Base-by-base conservation (phyloP, 371 early-diverging fungal species). In the Mucor piriformis region DNA sequence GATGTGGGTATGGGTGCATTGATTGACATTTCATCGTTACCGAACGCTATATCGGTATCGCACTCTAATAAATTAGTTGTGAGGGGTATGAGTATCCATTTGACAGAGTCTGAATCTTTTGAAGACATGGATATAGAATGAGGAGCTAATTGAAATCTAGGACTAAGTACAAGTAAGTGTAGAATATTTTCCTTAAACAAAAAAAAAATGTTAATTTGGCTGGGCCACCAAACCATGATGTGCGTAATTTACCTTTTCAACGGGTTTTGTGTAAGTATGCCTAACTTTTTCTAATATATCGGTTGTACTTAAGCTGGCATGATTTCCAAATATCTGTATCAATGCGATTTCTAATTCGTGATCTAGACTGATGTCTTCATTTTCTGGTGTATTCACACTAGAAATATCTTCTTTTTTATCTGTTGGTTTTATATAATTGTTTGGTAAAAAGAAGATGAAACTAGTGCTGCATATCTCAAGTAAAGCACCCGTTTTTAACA, bases 391-490 rank as follows among this genome's bases (percentile, higher is more conserved):
- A 6, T 10, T 54, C 16, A 29, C 42, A 18, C 49, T 48, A 11
- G 48, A 24, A 6, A 8, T 8, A 3, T 42, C 20, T 42, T 42
- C 20, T 2, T 42, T 18, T 3, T 18, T 3, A 18, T 29, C 4
- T 29, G 47, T 20, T 57, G 48, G 61, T 10, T 40, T 53, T 10
- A 57, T 53, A 44, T 37, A 52, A 23, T 50, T 46, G 11, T 43
- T 63, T 0, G 79, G 79, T 15, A 73, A 50, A 27, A 79, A 63
- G 57, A 79, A 79, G 23, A 79, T 63, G 52, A 69, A 79, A 2
- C 63, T 59, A 27, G 62, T 72, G 38, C 62, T 63, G 32, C 55
- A 64, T 25, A 79, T 69, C 24, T 79, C 74, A 27, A 79, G 57
- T 20, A 74, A 46, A 3, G 71, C 50, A 2, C 74, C 65, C 38